Base-by-base conservation (phyloP, 495 filamentous ascomycete genomes). In the Hypoxylon cercidicola region DNA sequence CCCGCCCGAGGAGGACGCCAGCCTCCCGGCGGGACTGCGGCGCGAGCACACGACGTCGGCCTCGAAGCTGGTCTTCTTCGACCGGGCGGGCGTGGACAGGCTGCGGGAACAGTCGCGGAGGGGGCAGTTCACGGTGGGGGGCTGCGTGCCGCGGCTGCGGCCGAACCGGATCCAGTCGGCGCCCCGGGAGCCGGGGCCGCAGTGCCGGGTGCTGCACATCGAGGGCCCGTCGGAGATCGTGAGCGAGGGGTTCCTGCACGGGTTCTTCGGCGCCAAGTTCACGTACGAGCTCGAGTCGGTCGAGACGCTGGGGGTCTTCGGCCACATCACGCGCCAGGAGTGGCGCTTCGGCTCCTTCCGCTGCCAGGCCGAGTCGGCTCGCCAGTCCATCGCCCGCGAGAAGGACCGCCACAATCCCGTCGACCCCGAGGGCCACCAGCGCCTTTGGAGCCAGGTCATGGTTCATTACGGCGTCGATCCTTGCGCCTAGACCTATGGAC, bases 311-410 rank as follows among this genome's bases (percentile, higher is more conserved):
- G 65, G 70, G 19, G 63, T 66, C 4, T 18, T 30, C 54, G 45
- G 40, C 35, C 3, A 7, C 2, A 28, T 37, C 35, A 48, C 64
- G 1, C 58, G 58, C 21, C 64, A 62, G 48, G 78, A 80, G 67
- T 77, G 74, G 58, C 72, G 74, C 1, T 81, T 82, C 46, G 79
- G 75, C 1, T 79, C 77, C 30, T 81, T 69, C 21, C 74, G 75
- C 8, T 77, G 78, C 63, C 78, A 82, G 69, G 69, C 77, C 5
- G 74, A 79, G 61, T 70, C 71, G 0, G 77, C 74, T 1, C 60
- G 72, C 15, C 78, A 75, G 72, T 53, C 77, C 0, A 62, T 80
- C 2, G 30, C 64, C 1, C 60, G 72, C 9, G 76, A 78, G 68
- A 72, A 61, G 20, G 7, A 13, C 0, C 48, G 64, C 4, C 19